Evolutionary conservation across 352 stramenopile genomes (phyloP).

Genomic region (Thalassiosira ordinaria): DNA sequence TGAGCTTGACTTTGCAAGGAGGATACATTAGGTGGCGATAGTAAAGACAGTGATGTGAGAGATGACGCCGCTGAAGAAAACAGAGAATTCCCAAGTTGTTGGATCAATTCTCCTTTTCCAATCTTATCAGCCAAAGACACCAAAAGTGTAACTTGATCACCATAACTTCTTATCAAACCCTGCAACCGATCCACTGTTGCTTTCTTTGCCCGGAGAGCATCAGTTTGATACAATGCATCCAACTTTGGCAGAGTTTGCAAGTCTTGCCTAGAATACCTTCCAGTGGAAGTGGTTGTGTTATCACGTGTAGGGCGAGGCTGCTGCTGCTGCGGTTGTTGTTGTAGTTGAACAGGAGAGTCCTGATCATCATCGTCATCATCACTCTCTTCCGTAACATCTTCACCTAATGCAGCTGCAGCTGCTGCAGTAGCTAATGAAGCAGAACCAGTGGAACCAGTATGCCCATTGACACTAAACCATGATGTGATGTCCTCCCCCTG

Average conservation of each 20-base stretch:
- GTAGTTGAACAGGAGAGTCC: slow-evolving; percentile 15
- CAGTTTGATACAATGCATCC: slow-evolving; percentile 63
- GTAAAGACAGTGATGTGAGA: slow-evolving; percentile 3
- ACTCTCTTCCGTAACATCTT: slow-evolving; percentile 41
- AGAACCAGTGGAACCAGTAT: neutral
- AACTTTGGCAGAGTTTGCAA: slow-evolving; percentile 71
- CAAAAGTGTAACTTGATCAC: slow-evolving; percentile 18
- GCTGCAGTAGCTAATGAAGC: slow-evolving; percentile 8
- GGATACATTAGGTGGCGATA: neutral
- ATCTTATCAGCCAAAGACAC: slow-evolving; percentile 42
- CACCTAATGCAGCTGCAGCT: slow-evolving; percentile 10
- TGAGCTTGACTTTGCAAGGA: slow-evolving; percentile 14
- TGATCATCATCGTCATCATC: slow-evolving; percentile 47
- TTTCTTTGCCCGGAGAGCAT: slow-evolving; percentile 33
- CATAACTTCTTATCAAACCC: neutral
- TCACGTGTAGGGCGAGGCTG: slow-evolving; percentile 13
- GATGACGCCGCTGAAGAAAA: slow-evolving; percentile 25
- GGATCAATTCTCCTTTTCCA: slow-evolving; percentile 42
- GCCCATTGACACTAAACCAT: slow-evolving; percentile 25
- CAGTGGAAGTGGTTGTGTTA: slow-evolving; percentile 22
- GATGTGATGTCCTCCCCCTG: slow-evolving; percentile 56
- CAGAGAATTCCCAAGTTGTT: slow-evolving; percentile 42
- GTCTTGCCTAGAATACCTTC: slow-evolving; percentile 55
- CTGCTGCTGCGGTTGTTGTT: slow-evolving; percentile 11
- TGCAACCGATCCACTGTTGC: slow-evolving; percentile 22